Percentiles rank a stretch among this genome's conserved stretches.
Evolutionary conservation across 106 monocot genomes (phyloP).

Genomic region (Acorus gramineus): DNA sequence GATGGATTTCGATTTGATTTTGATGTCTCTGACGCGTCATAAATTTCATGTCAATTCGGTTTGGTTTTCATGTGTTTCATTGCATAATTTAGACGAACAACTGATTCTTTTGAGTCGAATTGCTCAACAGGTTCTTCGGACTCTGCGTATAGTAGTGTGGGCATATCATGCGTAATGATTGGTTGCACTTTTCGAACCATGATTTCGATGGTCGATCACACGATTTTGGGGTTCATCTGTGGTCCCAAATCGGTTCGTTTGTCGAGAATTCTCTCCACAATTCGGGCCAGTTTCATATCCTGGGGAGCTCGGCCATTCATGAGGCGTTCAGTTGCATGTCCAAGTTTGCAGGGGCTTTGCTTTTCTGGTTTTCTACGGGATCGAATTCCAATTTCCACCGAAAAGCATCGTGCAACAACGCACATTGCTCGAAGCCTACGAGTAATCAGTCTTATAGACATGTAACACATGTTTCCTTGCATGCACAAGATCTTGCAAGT

Average conservation of each 20-base stretch:
- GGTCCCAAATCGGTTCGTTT: slow-evolving; percentile 47
- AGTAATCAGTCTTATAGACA: slow-evolving; percentile 15
- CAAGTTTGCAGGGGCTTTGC: slow-evolving; percentile 61
- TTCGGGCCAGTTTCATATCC: slow-evolving; percentile 31
- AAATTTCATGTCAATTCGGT: no score
- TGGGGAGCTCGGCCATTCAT: slow-evolving; percentile 53
- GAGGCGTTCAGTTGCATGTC: slow-evolving; percentile 47
- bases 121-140: no score
- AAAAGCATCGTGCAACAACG: slow-evolving; percentile 10
- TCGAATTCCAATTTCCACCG: slow-evolving; percentile 27
- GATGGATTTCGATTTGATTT: no score
- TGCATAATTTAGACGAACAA: no score
- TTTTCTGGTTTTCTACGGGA: slow-evolving; percentile 52
- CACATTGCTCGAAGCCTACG: slow-evolving; percentile 16
- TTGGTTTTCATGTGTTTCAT: no score
- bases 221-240: slow-evolving; percentile 36
- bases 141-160: no score
- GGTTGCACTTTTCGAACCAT: no score
- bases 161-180: no score
- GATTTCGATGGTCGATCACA: slow-evolving; percentile 10
- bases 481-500: slow-evolving; percentile 14
- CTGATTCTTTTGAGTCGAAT: no score
- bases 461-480: slow-evolving; percentile 22
- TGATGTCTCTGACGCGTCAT: no score
- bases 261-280: slow-evolving; percentile 38